Conservation (phyloP, 2,329 filamentous ascomycete genomes). For the Colletotrichum sp. region DNA sequence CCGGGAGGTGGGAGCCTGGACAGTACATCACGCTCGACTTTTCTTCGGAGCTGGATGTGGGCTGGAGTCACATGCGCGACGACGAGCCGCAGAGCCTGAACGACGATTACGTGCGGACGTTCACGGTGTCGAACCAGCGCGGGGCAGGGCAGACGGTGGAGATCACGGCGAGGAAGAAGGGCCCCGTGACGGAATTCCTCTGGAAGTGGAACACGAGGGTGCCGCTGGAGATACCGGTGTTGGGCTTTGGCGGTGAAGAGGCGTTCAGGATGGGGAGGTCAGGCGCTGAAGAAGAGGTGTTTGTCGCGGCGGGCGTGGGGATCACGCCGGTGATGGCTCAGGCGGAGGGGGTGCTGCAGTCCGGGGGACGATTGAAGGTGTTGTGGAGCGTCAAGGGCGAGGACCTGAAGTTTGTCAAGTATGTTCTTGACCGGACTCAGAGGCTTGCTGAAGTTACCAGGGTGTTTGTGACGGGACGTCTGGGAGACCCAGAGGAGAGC, state of each 20-base stretch:
- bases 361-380: constrained; percentile 50
- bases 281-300: constrained; percentile 46
- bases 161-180: constrained; percentile 73
- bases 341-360: constrained; percentile 49
- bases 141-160: constrained; percentile 54
- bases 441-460: constrained; percentile 55
- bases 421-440: constrained; percentile 58
- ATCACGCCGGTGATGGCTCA: constrained; percentile 83
- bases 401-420: constrained; percentile 67
- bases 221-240: constrained; percentile 67
- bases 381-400: constrained; percentile 70
- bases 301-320: constrained; percentile 80
- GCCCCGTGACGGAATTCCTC: constrained; percentile 69
- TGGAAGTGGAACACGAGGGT: constrained; percentile 58
- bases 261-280: constrained; percentile 35
- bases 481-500: constrained; percentile 31
- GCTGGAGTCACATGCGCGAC: constrained; percentile 85
- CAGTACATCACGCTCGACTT: constrained; percentile 83
- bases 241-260: constrained; percentile 73
- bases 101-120: constrained; percentile 83
- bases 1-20: constrained; percentile 63
- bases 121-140: constrained; percentile 74
- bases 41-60: constrained; percentile 67
- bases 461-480: constrained; percentile 68
- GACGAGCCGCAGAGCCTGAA: constrained; percentile 81